Conservation (phyloP, 2,329 filamentous ascomycete species). For the Penicillium expansum region DNA sequence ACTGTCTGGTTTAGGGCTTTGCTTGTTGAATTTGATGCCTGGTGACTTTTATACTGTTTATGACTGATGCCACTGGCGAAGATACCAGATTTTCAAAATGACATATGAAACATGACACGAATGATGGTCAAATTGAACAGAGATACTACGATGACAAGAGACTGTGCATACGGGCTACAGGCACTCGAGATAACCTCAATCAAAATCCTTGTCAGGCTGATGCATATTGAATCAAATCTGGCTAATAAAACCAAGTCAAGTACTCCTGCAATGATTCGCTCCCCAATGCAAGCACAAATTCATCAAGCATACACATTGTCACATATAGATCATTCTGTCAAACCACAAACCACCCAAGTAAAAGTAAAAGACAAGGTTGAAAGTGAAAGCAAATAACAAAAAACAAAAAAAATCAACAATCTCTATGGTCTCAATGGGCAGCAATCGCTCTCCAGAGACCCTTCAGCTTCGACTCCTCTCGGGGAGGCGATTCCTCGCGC, state of each 20-base stretch:
- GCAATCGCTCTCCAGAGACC: constrained; percentile 31
- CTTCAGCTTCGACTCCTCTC: constrained; percentile 31
- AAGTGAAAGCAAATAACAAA: constrained; percentile 5
- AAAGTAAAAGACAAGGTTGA: constrained; percentile 13
- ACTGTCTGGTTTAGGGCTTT: neutral
- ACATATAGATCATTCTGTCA: constrained; percentile 9
- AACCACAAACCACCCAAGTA: constrained; percentile 6
- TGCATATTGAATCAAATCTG: constrained; percentile 8
- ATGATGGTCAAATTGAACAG: neutral
- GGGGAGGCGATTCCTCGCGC: constrained; percentile 30
- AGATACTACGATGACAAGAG: neutral
- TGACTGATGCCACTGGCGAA: neutral
- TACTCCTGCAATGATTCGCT: constrained; percentile 28
- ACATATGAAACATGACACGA: neutral
- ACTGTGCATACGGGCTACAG: neutral
- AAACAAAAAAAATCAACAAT: neutral
- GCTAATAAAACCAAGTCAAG: constrained; percentile 12
- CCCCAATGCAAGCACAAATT: constrained; percentile 19
- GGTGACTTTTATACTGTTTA: neutral
- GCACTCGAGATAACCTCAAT: neutral
- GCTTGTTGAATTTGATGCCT: neutral
- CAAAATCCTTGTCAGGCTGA: constrained; percentile 1
- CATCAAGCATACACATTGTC: constrained; percentile 16
- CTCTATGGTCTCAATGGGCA: constrained; percentile 24
- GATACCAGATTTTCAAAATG: neutral